Evolutionary conservation across 306 rosid genomes (phyloP).

Genomic region (Cicer cuneatum): DNA sequence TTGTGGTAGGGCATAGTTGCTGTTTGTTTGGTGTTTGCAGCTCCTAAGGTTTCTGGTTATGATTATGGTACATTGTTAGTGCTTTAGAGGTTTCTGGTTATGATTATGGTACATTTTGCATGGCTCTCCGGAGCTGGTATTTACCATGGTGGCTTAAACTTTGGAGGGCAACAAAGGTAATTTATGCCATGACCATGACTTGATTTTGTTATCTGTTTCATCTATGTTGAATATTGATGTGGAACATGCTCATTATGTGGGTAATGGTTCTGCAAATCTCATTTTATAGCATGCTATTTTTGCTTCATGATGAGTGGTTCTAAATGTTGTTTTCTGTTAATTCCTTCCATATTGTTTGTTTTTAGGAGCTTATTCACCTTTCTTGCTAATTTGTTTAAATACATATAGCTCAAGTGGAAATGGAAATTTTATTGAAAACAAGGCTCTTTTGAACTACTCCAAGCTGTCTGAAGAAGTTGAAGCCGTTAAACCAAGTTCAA

Average conservation of each 20-base stretch:
- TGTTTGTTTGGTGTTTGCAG: too few relatives aligned
- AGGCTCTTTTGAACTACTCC: constrained; percentile 84
- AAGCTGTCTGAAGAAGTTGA: constrained; percentile 81
- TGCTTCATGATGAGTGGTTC: constrained; percentile 46
- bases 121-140: constrained; percentile 99
- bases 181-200: constrained; percentile 42
- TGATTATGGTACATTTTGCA: constrained; percentile 93
- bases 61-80: too few relatives aligned
- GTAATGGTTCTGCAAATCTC: constrained; percentile 35
- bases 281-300: constrained; percentile 39
- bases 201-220: constrained; percentile 22
- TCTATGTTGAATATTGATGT: constrained; percentile 27
- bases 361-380: constrained; percentile 20
- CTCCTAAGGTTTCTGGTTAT: too few relatives aligned
- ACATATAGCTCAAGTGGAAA: constrained; percentile 76
- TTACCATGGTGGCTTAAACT: constrained; percentile 90
- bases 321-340: constrained; percentile 27
- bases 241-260: constrained; percentile 31
- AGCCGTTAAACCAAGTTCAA: constrained; percentile 77
- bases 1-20: too few relatives aligned
- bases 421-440: constrained; percentile 95
- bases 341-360: constrained; percentile 28
- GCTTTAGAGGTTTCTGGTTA: too few relatives aligned
- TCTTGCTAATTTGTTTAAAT: constrained; percentile 24
- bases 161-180: constrained; percentile 88